Conservation (phyloP, 768 basidiomycete genomes). For the Myochromella boudieri region DNA sequence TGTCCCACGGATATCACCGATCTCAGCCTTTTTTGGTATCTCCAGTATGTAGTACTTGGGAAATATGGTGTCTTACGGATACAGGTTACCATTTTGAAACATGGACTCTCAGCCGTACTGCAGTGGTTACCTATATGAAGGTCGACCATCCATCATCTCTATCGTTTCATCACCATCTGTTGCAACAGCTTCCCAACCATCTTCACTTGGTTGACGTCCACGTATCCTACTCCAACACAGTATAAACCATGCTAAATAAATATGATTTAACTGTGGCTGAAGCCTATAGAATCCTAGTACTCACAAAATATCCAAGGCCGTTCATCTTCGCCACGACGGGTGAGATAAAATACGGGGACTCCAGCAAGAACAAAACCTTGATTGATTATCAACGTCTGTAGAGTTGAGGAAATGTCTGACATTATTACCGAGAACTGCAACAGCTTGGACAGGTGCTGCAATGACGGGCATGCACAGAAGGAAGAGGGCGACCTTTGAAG, state of each 20-base stretch:
- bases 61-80: no score
- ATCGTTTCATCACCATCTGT: constrained; percentile 69
- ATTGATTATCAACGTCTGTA: constrained; percentile 5
- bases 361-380: constrained; percentile 78
- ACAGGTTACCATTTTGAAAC: no score
- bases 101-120: no score
- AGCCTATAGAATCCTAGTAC: no score
- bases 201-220: constrained; percentile 50
- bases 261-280: no score
- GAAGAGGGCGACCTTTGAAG: constrained; percentile 75
- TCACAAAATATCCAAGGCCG: constrained; percentile 41
- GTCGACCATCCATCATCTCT: constrained; percentile 56
- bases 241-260: constrained; percentile 38
- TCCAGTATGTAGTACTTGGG: neutral
- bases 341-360: constrained; percentile 81
- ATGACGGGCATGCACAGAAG: constrained; percentile 92
- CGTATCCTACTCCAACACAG: constrained; percentile 45
- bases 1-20: constrained; percentile 6
- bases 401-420: neutral
- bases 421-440: constrained; percentile 78
- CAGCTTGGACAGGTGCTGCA: constrained; percentile 86
- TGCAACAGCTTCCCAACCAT: constrained; percentile 79
- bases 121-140: constrained; percentile 21
- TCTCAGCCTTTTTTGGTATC: no score
- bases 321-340: constrained; percentile 50